Percentiles rank a stretch among this genome's conserved stretches.
phyloP scores from a whole-genome alignment of 495 filamentous ascomycete genomes.

The Aspergillus steynii region DNA sequence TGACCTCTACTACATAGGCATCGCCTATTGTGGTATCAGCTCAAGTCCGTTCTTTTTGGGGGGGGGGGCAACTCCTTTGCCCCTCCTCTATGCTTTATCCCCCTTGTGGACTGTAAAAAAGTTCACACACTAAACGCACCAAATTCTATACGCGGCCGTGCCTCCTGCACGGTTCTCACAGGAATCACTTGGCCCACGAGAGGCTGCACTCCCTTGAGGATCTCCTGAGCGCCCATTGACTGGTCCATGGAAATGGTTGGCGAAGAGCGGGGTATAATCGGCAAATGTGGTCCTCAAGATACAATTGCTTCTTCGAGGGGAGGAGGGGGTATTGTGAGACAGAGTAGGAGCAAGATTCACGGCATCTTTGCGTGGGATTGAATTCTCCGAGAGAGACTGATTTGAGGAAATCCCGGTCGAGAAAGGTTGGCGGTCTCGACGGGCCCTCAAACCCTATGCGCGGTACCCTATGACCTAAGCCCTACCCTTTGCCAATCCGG shows the following conservation, averaged over 20 bases:
- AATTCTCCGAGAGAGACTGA: background rate
- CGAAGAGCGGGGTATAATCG: background rate
- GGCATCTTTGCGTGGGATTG: background rate
- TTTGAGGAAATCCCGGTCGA: too few species aligned
- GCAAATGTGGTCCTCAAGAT: background rate
- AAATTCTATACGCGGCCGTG: slow-evolving; percentile 39
- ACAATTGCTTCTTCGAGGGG: background rate
- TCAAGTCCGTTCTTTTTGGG: background rate
- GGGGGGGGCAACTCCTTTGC: background rate
- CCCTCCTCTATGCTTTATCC: background rate
- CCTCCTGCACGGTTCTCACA: slow-evolving; percentile 44
- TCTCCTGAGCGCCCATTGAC: slow-evolving; percentile 29
- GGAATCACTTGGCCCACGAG: slow-evolving; percentile 35
- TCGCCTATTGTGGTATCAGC: slow-evolving; percentile 27
- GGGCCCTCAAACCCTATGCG: background rate
- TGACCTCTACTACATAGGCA: slow-evolving; percentile 46
- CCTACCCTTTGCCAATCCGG: slow-evolving; percentile 12
- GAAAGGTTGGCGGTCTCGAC: background rate
- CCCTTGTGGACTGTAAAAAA: too few species aligned
- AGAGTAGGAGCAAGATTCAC: background rate
- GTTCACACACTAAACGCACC: slow-evolving; percentile 24
- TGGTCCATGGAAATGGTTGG: slow-evolving; percentile 1
- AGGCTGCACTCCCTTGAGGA: slow-evolving; percentile 28
- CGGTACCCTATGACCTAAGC: slow-evolving; percentile 40
- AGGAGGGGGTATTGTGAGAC: background rate